These are phyloP conservation scores for Ceratobasidium sp. DNA, from an alignment of 1,284 basidiomycete genomes.

Conservation along the genomic window DNA sequence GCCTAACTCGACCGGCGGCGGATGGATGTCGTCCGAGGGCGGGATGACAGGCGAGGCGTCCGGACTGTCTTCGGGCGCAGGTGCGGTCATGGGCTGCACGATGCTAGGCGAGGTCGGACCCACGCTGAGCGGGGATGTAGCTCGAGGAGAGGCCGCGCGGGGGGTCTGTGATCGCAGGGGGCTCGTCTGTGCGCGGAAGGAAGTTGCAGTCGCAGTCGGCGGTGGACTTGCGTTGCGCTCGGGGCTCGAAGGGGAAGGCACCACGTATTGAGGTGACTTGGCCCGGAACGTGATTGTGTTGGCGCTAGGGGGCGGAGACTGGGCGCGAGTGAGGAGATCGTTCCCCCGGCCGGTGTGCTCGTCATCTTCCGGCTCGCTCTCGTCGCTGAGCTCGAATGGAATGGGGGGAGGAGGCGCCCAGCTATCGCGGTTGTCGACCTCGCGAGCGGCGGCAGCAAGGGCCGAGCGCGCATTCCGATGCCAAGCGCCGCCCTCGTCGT, in stretches of 20 bases:
- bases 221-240: constrained; percentile 26
- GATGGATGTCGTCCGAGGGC: constrained; percentile 17
- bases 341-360: constrained; percentile 57
- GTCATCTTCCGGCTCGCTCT: constrained; percentile 76
- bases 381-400: constrained; percentile 81
- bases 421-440: constrained; percentile 18
- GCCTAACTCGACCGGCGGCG: not conserved
- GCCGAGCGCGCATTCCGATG: constrained; percentile 72
- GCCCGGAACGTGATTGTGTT: constrained; percentile 8
- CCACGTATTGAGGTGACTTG: constrained; percentile 21
- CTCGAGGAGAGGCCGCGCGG: constrained; percentile 25
- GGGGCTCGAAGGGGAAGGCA: constrained; percentile 36
- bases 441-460: constrained; percentile 63
- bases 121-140: constrained; percentile 22
- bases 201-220: constrained; percentile 21
- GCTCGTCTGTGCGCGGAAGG: constrained; percentile 23
- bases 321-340: constrained; percentile 34
- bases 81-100: not conserved
- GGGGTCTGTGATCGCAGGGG: constrained; percentile 37
- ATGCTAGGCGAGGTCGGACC: not conserved
- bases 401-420: constrained; percentile 69
- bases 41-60: constrained; percentile 24
- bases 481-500: constrained; percentile 68
- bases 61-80: constrained; percentile 7
- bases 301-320: constrained; percentile 32